phyloP scores from a whole-genome alignment of 2,329 filamentous ascomycete genomes.

The Phialophora macrospora region DNA sequence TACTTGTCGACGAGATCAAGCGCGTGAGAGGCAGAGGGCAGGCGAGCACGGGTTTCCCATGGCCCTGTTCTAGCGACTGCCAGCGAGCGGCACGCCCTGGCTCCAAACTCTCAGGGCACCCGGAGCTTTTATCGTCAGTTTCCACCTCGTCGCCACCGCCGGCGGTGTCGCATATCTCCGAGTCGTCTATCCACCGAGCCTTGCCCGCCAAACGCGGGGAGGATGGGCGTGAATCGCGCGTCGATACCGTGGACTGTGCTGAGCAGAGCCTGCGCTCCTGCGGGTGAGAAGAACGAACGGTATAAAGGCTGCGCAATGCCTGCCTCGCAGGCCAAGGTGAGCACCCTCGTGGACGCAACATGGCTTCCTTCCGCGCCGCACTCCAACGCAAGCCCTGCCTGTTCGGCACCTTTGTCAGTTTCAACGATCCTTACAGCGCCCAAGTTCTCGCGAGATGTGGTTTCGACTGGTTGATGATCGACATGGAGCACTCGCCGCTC shows the following conservation, averaged over 20 bases:
- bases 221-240: background rate
- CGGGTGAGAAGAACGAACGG: background rate
- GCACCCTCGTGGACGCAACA: background rate
- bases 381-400: background rate
- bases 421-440: conserved; percentile 20
- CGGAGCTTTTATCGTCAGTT: background rate
- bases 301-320: background rate
- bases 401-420: conserved; percentile 20
- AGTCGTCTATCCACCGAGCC: background rate
- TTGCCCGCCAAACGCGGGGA: conserved; percentile 9
- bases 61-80: background rate
- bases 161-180: conserved; percentile 7
- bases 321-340: background rate
- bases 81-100: background rate
- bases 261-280: background rate
- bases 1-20: background rate
- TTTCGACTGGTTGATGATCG: conserved; percentile 60
- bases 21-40: background rate
- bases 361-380: conserved; percentile 11
- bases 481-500: conserved; percentile 62
- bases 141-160: background rate
- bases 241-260: background rate
- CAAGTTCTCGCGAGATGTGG: conserved; percentile 50
- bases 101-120: background rate
- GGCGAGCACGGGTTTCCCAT: background rate